Conservation (phyloP, 1,284 basidiomycete genomes). For the Ustilago cynodontis region DNA sequence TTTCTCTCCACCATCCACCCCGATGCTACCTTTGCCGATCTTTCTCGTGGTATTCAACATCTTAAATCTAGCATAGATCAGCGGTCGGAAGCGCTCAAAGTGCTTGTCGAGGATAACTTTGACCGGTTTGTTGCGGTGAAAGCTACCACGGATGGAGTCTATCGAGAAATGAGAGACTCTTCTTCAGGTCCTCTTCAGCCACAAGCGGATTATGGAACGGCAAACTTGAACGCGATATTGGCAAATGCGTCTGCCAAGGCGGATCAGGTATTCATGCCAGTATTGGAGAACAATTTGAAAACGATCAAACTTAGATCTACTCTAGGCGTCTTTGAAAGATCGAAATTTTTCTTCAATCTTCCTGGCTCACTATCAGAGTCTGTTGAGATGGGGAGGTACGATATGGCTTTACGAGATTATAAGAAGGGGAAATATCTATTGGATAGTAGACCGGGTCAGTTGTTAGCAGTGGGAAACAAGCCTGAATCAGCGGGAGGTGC, state of each 20-base stretch:
- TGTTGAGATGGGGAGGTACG: conserved; percentile 82
- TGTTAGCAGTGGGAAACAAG: conserved; percentile 74
- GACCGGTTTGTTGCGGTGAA: conserved; percentile 98
- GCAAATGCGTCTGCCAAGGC: conserved; percentile 82
- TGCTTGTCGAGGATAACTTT: conserved; percentile 97
- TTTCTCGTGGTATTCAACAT: conserved; percentile 72
- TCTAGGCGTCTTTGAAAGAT: conserved; percentile 93
- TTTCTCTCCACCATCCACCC: conserved; percentile 94
- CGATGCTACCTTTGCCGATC: conserved; percentile 93
- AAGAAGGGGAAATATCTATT: conserved; percentile 95
- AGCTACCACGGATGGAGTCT: conserved; percentile 91
- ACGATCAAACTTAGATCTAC: conserved; percentile 92
- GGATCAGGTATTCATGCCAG: conserved; percentile 94
- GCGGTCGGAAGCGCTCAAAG: conserved; percentile 88
- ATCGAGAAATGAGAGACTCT: conserved; percentile 80
- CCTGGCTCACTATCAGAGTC: conserved; percentile 91
- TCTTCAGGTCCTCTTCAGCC: conserved; percentile 84
- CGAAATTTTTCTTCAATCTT: conserved; percentile 98
- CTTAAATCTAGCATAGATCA: conserved; percentile 64
- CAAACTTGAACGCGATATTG: conserved; percentile 78
- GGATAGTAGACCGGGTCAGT: conserved; percentile 85
- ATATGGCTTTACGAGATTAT: conserved; percentile 93
- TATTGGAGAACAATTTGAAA: conserved; percentile 94
- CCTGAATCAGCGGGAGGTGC: conserved; percentile 31
- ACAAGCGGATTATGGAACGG: conserved; percentile 84